Percentiles rank a stretch among this genome's conserved stretches.
Conservation (phyloP, 1,284 basidiomycete species). For the Cryptococcus depauperatus region DNA sequence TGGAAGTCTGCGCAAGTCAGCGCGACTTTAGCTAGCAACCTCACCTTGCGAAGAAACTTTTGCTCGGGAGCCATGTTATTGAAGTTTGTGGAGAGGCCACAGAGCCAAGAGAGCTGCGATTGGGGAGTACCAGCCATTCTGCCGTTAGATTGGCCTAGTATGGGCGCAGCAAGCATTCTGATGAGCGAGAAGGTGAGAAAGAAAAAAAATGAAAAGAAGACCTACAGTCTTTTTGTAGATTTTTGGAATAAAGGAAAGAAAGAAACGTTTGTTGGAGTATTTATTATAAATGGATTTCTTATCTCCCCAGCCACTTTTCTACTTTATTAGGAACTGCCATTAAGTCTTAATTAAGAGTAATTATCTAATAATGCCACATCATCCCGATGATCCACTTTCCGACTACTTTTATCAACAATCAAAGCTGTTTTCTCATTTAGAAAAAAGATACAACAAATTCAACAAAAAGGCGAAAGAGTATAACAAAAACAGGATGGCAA, state of each 20-base stretch:
- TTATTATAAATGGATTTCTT: no score
- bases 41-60: conserved; percentile 81
- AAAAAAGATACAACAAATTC: conserved; percentile 25
- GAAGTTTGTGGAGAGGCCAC: conserved; percentile 64
- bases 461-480: conserved; percentile 13
- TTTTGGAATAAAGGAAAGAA: no score
- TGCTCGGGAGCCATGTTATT: conserved; percentile 60
- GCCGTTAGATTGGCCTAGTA: neutral
- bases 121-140: conserved; percentile 17
- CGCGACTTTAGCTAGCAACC: no score
- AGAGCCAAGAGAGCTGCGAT: conserved; percentile 86
- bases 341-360: no score
- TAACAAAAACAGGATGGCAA: conserved; percentile 7
- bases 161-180: neutral
- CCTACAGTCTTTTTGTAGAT: conserved; percentile 2
- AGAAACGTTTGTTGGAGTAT: no score
- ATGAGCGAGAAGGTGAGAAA: conserved; percentile 1
- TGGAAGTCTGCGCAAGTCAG: conserved; percentile 61
- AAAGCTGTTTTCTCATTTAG: conserved; percentile 29
- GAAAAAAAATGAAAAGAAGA: no score
- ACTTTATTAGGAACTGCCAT: no score
- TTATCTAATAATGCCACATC: no score
- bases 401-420: conserved; percentile 26
- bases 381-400: no score
- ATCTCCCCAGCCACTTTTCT: no score